These are phyloP conservation scores for Panicum hallii DNA, from an alignment of 202 grass and related monocot species.

Conservation along the genomic window DNA sequence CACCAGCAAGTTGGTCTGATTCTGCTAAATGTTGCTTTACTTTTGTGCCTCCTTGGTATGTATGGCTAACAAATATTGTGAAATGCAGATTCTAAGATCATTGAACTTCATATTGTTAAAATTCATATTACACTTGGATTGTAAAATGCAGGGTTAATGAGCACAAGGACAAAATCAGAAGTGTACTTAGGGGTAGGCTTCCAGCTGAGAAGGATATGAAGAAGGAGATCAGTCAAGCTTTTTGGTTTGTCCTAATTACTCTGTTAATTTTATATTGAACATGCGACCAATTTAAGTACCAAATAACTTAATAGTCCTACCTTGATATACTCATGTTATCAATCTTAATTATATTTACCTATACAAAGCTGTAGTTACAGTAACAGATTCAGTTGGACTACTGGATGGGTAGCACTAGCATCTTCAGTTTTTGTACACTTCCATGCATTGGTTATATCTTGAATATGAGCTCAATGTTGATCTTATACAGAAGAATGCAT, in stretches of 20 bases:
- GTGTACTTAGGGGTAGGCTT: constrained; percentile 65
- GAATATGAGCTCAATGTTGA: constrained; percentile 15
- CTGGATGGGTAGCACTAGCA: constrained; percentile 11
- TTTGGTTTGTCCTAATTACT: constrained; percentile 59
- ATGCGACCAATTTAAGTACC: not conserved
- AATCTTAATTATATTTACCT: constrained; percentile 31
- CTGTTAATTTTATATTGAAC: constrained; percentile 26
- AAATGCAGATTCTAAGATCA: constrained; percentile 9
- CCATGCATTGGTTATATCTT: constrained; percentile 16
- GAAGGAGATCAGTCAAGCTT: constrained; percentile 72
- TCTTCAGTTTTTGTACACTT: not conserved
- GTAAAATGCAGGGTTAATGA: constrained; percentile 73
- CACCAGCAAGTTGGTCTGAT: not conserved
- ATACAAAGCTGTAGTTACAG: constrained; percentile 18
- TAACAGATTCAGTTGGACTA: constrained; percentile 21
- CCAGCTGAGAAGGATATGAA: constrained; percentile 70
- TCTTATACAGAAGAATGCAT: constrained; percentile 13
- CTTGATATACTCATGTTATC: not conserved
- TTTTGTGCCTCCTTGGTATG: not conserved
- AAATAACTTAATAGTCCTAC: constrained; percentile 16
- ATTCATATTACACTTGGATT: constrained; percentile 30
- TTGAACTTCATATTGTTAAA: not conserved
- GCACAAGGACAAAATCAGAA: constrained; percentile 72
- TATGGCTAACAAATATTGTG: not conserved
- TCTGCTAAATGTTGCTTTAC: not conserved